phyloP scores from a whole-genome alignment of 2,329 filamentous ascomycete genomes.

The Arthrinium phaeospermum region DNA sequence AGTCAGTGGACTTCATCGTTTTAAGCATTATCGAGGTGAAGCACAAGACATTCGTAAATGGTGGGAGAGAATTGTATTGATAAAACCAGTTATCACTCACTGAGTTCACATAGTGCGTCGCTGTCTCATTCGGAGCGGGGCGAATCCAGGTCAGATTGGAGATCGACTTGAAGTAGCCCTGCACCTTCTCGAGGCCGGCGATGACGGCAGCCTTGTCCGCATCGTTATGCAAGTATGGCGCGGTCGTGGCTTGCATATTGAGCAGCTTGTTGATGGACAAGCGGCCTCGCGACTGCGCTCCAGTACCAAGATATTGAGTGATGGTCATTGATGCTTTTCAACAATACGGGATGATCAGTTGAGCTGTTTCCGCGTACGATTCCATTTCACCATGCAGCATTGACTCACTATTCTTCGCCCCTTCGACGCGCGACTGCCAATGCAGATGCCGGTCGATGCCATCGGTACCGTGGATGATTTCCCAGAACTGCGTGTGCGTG shows the following conservation, averaged over 20 bases:
- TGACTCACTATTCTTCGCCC: conserved; percentile 28
- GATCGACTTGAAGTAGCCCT: conserved; percentile 57
- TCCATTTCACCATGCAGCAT: not conserved
- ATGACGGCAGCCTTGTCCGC: conserved; percentile 65
- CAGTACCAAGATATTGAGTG: conserved; percentile 66
- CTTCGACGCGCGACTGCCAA: conserved; percentile 68
- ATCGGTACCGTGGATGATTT: conserved; percentile 60
- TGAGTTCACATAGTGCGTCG: conserved; percentile 59
- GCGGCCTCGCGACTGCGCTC: conserved; percentile 62
- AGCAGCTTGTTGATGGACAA: conserved; percentile 64
- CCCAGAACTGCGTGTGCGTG: conserved; percentile 48
- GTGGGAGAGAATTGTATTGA: conserved; percentile 25
- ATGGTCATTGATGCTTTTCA: conserved; percentile 52
- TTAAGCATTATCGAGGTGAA: not conserved
- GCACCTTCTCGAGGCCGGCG: conserved; percentile 63
- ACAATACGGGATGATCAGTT: too few relatives aligned
- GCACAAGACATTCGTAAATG: not conserved
- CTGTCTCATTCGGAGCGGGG: conserved; percentile 56
- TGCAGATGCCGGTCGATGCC: conserved; percentile 66
- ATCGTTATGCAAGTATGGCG: conserved; percentile 62
- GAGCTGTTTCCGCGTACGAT: too few relatives aligned
- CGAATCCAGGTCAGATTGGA: conserved; percentile 60
- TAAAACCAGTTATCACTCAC: conserved; percentile 29
- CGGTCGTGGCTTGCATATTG: conserved; percentile 59
- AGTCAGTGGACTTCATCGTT: conserved; percentile 16